Evolutionary conservation across 768 basidiomycete species (phyloP), one percentile per base, ranked within the genome.

Genomic region (Agrocybe praecox): DNA sequence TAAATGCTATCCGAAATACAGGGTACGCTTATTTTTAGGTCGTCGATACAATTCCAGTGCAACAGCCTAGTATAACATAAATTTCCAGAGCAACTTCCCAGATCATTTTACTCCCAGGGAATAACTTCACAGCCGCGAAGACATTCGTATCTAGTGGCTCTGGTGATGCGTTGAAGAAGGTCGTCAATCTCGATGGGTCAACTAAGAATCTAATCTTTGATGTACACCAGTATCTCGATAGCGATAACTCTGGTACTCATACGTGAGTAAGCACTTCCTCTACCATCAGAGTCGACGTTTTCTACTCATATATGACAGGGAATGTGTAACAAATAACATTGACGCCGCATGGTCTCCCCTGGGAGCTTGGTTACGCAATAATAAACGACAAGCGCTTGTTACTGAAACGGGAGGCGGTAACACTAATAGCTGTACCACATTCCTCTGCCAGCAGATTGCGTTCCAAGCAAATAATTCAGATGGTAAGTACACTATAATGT

Each of bases 331-430:
- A 11, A 81, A 84, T 67, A 82, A 83, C 70, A 83, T 81, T 36
- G 74, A 73, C 19, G 65, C 68, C 10, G 69, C 78, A 5, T 81
- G 82, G 78, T 63, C 59, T 2, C 76, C 79, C 5, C 74, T 85
- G 17, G 69, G 76, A 1, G 62, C 66, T n/a, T 86, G 79, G 78
- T 74, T 86, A 3, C 75, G 80, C 32, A 64, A 65, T 47, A 78
- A 84, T 47, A 72, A 72, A 2, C 73, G 85, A 14, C 80, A 82
- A 61, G 85, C 84, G 0, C 70, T 87, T 62, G 79, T 84, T 64
- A 81, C 83, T 8, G 85, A 87, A 64, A 85, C 83, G 2, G 85
- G 85, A 33, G 85, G 83, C 14, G 84, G 84, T 10, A 76, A 85
- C 59, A 72, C 74, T 17, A 73, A 73, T 12, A 76, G 76, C 9